Percentiles rank a stretch among this genome's conserved stretches.
These are phyloP conservation scores for Phytopythium litorale DNA, from an alignment of 352 stramenopile genomes.

Conservation along the genomic window DNA sequence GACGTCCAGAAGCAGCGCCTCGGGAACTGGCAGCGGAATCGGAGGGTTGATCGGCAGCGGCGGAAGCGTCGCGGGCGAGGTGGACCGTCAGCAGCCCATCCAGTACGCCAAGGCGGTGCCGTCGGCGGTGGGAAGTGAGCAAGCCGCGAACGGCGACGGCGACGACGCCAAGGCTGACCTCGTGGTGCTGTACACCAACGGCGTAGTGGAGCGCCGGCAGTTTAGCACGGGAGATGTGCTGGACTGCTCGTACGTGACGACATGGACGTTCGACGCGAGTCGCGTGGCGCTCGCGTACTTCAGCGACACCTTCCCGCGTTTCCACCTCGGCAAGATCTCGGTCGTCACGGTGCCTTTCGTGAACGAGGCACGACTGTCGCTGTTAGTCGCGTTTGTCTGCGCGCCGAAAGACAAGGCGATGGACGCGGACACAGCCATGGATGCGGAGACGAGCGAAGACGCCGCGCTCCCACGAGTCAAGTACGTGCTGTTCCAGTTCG, in stretches of 20 bases:
- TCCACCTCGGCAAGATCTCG: conserved; percentile 55
- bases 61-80: conserved; percentile 12
- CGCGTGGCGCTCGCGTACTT: conserved; percentile 68
- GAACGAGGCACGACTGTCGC: conserved; percentile 42
- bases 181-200: conserved; percentile 64
- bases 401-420: conserved; percentile 32
- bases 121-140: conserved; percentile 12
- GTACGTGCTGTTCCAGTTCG: conserved; percentile 74
- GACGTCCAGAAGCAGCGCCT: conserved; percentile 19
- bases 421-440: conserved; percentile 12
- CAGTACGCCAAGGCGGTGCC: conserved; percentile 49
- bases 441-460: conserved; percentile 4
- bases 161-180: conserved; percentile 49
- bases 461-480: conserved; percentile 31
- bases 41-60: not conserved
- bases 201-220: conserved; percentile 60
- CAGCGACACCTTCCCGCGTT: conserved; percentile 56
- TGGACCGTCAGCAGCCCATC: conserved; percentile 54
- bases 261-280: conserved; percentile 57
- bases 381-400: conserved; percentile 71
- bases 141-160: not conserved
- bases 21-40: not conserved
- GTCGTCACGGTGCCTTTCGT: conserved; percentile 70
- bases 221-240: conserved; percentile 64
- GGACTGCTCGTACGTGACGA: conserved; percentile 52